Conservation (phyloP, 305 asterid species). For the Andrographis paniculata region DNA sequence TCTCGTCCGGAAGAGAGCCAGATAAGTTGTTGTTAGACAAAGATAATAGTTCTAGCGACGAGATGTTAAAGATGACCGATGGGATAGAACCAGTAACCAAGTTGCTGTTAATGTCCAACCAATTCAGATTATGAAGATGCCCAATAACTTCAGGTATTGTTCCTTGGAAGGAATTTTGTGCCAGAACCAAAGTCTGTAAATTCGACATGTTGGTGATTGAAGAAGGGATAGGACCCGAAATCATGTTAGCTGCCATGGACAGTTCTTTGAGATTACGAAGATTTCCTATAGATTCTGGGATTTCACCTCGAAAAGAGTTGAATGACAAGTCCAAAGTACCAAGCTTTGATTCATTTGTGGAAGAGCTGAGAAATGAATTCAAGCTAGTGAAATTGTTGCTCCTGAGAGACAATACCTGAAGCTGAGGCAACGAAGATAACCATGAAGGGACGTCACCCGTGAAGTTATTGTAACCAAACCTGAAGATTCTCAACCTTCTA, state of each 20-base stretch:
- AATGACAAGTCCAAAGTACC: background rate
- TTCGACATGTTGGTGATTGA: background rate
- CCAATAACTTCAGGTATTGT: slow-evolving; percentile 9
- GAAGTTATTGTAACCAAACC: slow-evolving; percentile 12
- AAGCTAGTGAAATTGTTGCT: background rate
- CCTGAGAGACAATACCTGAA: background rate
- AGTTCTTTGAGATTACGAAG: background rate
- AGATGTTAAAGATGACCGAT: slow-evolving; percentile 5
- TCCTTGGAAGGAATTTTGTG: slow-evolving; percentile 5
- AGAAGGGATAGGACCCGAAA: slow-evolving; percentile 9
- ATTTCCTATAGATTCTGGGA: slow-evolving; percentile 7
- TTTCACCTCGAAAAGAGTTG: background rate
- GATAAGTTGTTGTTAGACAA: slow-evolving; percentile 2
- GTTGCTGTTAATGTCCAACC: background rate
- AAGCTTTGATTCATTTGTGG: slow-evolving; percentile 2
- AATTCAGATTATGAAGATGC: background rate
- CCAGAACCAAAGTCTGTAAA: slow-evolving; percentile 1
- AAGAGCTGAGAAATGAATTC: background rate
- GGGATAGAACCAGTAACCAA: slow-evolving; percentile 13
- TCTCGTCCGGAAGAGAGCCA: slow-evolving; percentile 16
- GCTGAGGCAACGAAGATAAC: slow-evolving; percentile 6
- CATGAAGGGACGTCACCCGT: slow-evolving; percentile 9
- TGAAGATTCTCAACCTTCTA: background rate
- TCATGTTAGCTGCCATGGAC: background rate
- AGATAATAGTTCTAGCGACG: background rate